Evolutionary conservation across 352 stramenopile species (phyloP).

Genomic region (Globisporangium solare): DNA sequence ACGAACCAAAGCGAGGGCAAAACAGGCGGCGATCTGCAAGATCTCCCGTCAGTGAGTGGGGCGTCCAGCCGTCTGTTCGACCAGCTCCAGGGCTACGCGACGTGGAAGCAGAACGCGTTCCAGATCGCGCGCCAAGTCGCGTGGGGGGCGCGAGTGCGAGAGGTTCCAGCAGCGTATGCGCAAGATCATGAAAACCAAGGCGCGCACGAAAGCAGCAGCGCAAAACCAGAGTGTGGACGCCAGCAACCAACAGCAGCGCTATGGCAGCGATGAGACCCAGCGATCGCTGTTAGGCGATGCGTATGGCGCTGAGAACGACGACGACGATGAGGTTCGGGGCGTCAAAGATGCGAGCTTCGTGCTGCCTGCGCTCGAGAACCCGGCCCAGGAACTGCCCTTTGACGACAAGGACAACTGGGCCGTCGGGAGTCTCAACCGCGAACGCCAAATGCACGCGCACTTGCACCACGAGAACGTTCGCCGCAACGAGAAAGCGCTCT

Average conservation of each 20-base stretch:
- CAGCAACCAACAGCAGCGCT: not conserved
- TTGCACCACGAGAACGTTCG: constrained; percentile 65
- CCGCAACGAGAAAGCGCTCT: constrained; percentile 37
- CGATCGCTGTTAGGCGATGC: constrained; percentile 11
- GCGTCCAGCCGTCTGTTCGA: constrained; percentile 44
- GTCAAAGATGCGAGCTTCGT: constrained; percentile 13
- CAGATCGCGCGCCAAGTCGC: constrained; percentile 57
- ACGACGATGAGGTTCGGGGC: not conserved
- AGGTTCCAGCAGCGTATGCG: constrained; percentile 79
- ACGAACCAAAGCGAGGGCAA: not conserved
- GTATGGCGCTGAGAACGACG: constrained; percentile 11
- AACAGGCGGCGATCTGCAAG: not conserved
- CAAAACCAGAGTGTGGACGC: not conserved
- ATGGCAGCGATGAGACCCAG: not conserved
- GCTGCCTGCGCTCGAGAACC: constrained; percentile 37
- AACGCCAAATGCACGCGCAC: constrained; percentile 71
- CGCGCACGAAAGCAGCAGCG: not conserved
- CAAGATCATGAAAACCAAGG: constrained; percentile 52
- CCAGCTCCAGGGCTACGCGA: constrained; percentile 58
- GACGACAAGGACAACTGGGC: constrained; percentile 81
- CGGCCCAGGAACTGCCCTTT: constrained; percentile 44
- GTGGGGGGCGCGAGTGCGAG: constrained; percentile 53
- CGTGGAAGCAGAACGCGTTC: constrained; percentile 74
- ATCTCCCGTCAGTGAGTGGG: constrained; percentile 7
- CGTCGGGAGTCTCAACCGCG: constrained; percentile 65